Percentiles rank a stretch among this genome's conserved stretches.
These are phyloP conservation scores for Boletellus deceptivus DNA, from an alignment of 1,284 basidiomycete genomes.

Conservation along the genomic window DNA sequence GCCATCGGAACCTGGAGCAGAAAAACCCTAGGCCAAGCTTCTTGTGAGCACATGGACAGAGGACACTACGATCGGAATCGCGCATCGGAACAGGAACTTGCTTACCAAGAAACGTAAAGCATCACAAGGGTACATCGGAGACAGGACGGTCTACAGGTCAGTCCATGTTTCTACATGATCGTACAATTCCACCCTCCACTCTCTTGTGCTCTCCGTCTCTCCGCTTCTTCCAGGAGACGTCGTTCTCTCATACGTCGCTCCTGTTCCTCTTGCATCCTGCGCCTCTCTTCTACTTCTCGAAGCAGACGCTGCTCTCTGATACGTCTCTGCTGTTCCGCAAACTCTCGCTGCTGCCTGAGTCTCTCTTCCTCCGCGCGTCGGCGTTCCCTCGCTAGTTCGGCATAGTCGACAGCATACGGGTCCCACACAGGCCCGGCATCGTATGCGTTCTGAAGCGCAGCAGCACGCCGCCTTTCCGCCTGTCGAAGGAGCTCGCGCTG, in stretches of 20 bases:
- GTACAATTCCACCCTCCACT: conserved; percentile 16
- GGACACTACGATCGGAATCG: too few relatives aligned
- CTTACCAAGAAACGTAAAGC: neutral
- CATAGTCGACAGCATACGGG: neutral
- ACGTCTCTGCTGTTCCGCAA: conserved; percentile 10
- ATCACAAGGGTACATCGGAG: neutral
- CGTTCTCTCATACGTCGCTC: conserved; percentile 1
- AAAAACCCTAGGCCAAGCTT: too few relatives aligned
- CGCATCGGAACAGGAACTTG: too few relatives aligned
- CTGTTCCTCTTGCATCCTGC: conserved; percentile 5
- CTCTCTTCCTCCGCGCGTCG: neutral
- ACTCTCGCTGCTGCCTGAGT: neutral
- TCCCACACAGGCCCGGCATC: neutral
- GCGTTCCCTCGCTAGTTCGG: neutral
- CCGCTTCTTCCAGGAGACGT: conserved; percentile 7
- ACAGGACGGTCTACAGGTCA: neutral
- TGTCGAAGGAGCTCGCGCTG: conserved; percentile 21
- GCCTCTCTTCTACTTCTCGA: conserved; percentile 11
- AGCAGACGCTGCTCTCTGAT: neutral
- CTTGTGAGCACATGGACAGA: too few relatives aligned
- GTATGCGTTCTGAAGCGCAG: neutral
- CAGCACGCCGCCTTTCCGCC: conserved; percentile 8
- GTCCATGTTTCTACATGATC: conserved; percentile 14
- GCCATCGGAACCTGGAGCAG: too few relatives aligned
- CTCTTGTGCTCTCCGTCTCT: conserved; percentile 7